Base-by-base conservation (phyloP, 2,329 filamentous ascomycete species). In the Achaetomium macrosporum region DNA sequence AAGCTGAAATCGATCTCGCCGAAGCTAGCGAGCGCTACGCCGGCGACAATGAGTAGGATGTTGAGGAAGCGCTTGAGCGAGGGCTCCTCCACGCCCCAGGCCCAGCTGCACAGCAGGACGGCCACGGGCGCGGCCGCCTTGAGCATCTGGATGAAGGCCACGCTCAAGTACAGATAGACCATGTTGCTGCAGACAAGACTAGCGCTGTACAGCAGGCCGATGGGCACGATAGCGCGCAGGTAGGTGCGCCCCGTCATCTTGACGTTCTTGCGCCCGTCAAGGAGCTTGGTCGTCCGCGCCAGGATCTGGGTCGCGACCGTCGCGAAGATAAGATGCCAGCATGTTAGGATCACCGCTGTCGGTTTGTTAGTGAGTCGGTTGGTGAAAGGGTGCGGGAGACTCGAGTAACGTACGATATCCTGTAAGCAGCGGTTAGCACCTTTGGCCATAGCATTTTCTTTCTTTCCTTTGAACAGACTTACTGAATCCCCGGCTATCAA, bases 141-240 rank as follows among this genome's bases (percentile, higher is more conserved):
- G 71, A 96, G 83, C 91, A 96, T 96, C 77, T 96, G 91, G 66
- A 96, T 96, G 72, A 96, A 96, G 55, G 91, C 87, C 53, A 96
- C 91, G 63, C 87, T 91, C 53, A 96, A 81, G 72, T 96, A 95
- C 52, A 96, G 79, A 69, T 96, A 96, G 61, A 91, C 89, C 73
- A 95, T 74, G 76, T 96, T 96, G 69, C 90, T 89, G 72, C 90
- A 96, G 67, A 96, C 95, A 73, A 96, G 80, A 70, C 87, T 91
- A 73, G 95, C 76, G 66, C 86, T 91, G 82, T 96, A 96, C 74
- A 95, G 91, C 65, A 95, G 71, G 60, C 91, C 91, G 66, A 96
- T 96, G 56, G 92, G 91, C 31, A 95, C 84, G 61, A 96, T 95
- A 40, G 90, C 90, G 63, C 90, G 86, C 57, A 96, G 75, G 71